Percentiles rank a stretch among this genome's conserved stretches.
phyloP scores from a whole-genome alignment of 225 moss, liverwort and hornwort genomes.

The Pseudisothecium myosuroides region DNA sequence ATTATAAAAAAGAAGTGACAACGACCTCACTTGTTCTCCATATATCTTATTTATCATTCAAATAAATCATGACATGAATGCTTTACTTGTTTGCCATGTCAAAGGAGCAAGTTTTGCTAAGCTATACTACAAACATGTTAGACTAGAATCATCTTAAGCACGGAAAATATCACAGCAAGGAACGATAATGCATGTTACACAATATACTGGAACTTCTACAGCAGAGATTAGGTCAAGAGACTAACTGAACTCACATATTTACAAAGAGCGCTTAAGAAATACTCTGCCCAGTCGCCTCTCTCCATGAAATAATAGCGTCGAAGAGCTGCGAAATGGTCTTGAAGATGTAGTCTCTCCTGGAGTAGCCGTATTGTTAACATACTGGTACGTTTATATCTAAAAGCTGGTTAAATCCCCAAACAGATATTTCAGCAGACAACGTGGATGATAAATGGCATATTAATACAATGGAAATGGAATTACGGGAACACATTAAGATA shows the following conservation, averaged over 20 bases:
- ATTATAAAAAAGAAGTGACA: neutral
- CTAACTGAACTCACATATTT: slow-evolving; percentile 53
- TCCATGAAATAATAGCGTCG: slow-evolving; percentile 94
- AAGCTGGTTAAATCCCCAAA: slow-evolving; percentile 30
- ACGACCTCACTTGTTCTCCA: neutral
- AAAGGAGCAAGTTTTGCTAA: neutral
- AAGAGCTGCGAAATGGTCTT: slow-evolving; percentile 76
- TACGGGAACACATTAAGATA: neutral
- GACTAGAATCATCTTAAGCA: neutral
- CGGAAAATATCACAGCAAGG: neutral
- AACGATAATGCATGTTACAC: neutral
- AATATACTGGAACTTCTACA: neutral
- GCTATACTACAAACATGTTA: neutral
- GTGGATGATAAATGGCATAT: neutral
- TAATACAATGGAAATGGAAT: neutral
- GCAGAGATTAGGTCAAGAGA: neutral
- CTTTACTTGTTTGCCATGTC: neutral
- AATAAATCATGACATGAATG: neutral
- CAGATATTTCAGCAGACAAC: neutral
- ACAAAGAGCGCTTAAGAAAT: slow-evolving; percentile 72
- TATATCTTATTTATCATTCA: neutral
- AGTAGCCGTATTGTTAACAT: slow-evolving; percentile 79
- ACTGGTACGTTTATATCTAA: slow-evolving; percentile 80
- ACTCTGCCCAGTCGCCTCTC: slow-evolving; percentile 91
- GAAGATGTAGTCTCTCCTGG: slow-evolving; percentile 77